Evolutionary conservation across 1,284 basidiomycete species (phyloP).

Genomic region (Takashimella tepidaria): DNA sequence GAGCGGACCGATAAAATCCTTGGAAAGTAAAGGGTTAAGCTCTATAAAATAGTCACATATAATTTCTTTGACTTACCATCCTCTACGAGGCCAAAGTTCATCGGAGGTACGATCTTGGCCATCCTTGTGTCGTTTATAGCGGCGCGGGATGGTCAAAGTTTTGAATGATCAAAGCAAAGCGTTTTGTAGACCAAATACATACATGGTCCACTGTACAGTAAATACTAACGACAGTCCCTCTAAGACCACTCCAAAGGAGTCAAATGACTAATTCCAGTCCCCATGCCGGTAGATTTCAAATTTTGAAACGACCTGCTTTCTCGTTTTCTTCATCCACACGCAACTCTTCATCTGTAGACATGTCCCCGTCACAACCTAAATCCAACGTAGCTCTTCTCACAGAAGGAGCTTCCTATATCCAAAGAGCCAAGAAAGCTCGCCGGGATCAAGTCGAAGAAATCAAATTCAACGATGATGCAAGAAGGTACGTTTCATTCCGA

Average conservation of each 20-base stretch:
- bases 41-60: slow-evolving; percentile 6
- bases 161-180: too few species aligned
- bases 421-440: slow-evolving; percentile 42
- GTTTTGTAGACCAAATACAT: too few species aligned
- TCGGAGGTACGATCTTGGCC: slow-evolving; percentile 50
- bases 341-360: too few species aligned
- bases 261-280: not conserved
- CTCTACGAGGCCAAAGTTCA: slow-evolving; percentile 54
- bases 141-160: too few species aligned
- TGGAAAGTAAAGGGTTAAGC: too few species aligned
- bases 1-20: slow-evolving; percentile 52
- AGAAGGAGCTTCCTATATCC: slow-evolving; percentile 46
- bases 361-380: slow-evolving; percentile 10
- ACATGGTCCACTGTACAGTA: too few species aligned
- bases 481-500: slow-evolving; percentile 40
- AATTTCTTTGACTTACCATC: slow-evolving; percentile 45
- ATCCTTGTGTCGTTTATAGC: too few species aligned
- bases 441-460: slow-evolving; percentile 47
- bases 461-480: slow-evolving; percentile 48
- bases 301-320: not conserved
- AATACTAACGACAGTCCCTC: not conserved
- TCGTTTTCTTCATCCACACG: not conserved
- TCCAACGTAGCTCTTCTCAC: slow-evolving; percentile 48
- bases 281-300: not conserved
- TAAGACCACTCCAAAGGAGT: too few species aligned